Evolutionary conservation across 192 early-diverging fungal genomes (phyloP), one percentile per base, ranked within the genome.

Genomic region (Funneliformis mosseae): DNA sequence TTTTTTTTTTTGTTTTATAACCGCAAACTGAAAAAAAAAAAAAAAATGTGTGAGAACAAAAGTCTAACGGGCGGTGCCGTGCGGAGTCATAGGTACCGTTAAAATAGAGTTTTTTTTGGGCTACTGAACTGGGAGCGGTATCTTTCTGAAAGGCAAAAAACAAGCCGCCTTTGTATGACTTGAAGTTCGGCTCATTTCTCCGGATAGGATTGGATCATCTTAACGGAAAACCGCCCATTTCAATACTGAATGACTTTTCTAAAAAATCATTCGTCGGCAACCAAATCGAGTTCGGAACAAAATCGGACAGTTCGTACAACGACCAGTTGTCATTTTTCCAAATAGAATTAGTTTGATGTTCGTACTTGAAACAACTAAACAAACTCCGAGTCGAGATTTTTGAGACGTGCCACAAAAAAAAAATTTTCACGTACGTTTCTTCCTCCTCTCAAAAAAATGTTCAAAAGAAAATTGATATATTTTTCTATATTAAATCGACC

Each of bases 201-300:
- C 77, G 77, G 77, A 79, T 64, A 59, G 76, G 62, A 77, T 64
- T 77, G 46, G n/a, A 64, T 66, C 59, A 77, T 42, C 12, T 16
- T 74, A 12, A 45, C 38, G 71, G 71, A 46, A 67, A 33, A 25
- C 64, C 64, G 27, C 23, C 23, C n/a, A 60, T 60, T 60, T 18
- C n/a, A 18, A 60, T n/a, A 18, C 12, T 25, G 64, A 25, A 25
- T 67, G 12, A 67, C 21, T 27, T 38, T 33, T 7, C 25, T 28
- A 10, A 10, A 28, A 27, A 16, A 6, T 28, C 10, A 67, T 67
- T 67, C 25, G 33, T 21, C 64, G 64, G 33, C 64, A 67, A 12
- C 14, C 12, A 28, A 67, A 33, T 67, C 64, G 68, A 33, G n/a
- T 8, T 4, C 55, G 9, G 12, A 59, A 59, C 21, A 18, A 59